Percentiles rank a stretch among this genome's conserved stretches.
Conservation (phyloP, 345 rosid genomes). For the Lepidium aucheri region DNA sequence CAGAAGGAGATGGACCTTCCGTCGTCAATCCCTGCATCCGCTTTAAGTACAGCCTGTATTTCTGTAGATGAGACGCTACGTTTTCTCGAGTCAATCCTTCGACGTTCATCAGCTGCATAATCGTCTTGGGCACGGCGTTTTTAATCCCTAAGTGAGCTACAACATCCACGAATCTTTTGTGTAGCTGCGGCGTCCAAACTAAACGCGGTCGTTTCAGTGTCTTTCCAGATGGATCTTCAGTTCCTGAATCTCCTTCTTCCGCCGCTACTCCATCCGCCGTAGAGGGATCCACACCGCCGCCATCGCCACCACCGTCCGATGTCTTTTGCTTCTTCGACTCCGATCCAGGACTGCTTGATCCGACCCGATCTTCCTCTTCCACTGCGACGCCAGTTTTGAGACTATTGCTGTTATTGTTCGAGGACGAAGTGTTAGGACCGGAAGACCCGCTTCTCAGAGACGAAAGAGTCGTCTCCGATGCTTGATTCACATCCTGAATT, state of each 20-base stretch:
- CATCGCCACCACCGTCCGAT: slow-evolving; percentile 25
- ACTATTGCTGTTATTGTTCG: slow-evolving; percentile 26
- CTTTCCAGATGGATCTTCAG: slow-evolving; percentile 61
- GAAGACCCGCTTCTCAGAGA: slow-evolving; percentile 36
- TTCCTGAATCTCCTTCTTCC: slow-evolving; percentile 79
- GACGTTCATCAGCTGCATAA: slow-evolving; percentile 98
- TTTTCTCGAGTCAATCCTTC: slow-evolving; percentile 91
- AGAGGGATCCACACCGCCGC: slow-evolving; percentile 40
- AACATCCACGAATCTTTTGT: slow-evolving; percentile 93
- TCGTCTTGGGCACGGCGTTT: slow-evolving; percentile 96
- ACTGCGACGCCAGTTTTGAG: slow-evolving; percentile 33
- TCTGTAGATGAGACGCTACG: slow-evolving; percentile 93
- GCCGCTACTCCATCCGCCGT: slow-evolving; percentile 15
- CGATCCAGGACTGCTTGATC: slow-evolving; percentile 47
- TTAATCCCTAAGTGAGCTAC: slow-evolving; percentile 79
- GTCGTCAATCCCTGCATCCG: slow-evolving; percentile 74
- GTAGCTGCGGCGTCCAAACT: slow-evolving; percentile 98
- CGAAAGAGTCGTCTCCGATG: slow-evolving; percentile 57
- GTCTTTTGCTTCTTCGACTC: slow-evolving; percentile 56
- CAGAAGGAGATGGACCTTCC: slow-evolving; percentile 60
- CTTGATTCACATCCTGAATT: slow-evolving; percentile 56
- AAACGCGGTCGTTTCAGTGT: slow-evolving; percentile 67
- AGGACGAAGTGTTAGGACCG: neutral
- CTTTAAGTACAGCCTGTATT: slow-evolving; percentile 79
- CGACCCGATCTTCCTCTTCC: slow-evolving; percentile 41